A percentile compares a stretch with the other conserved stretches of the same genome.
These are phyloP conservation scores for Paecilomyces dactylethromorphus DNA, from an alignment of 2,329 filamentous ascomycete species.

Conservation along the genomic window DNA sequence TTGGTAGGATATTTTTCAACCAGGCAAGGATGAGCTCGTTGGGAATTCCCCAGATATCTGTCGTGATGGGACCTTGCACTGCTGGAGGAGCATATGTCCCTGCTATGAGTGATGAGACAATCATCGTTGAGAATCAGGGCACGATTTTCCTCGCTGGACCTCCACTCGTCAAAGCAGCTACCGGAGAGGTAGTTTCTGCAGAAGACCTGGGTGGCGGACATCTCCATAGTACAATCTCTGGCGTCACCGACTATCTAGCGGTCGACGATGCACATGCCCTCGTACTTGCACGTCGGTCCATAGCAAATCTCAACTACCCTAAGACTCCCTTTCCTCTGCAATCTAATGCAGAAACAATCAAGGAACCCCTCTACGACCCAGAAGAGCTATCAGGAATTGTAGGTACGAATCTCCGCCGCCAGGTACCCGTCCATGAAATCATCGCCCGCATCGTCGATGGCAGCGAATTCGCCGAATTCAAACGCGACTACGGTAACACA, in stretches of 20 bases:
- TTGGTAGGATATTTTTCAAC: conserved; percentile 97
- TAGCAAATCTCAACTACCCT: conserved; percentile 88
- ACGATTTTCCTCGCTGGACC: conserved; percentile 95
- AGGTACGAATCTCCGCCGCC: conserved; percentile 79
- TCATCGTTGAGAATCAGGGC: conserved; percentile 93
- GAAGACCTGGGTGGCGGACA: conserved; percentile 87
- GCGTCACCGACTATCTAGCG: conserved; percentile 91
- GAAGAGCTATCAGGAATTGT: conserved; percentile 82
- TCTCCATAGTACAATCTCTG: conserved; percentile 83
- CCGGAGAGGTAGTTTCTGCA: conserved; percentile 81
- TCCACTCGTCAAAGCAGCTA: conserved; percentile 91
- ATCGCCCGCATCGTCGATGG: conserved; percentile 91
- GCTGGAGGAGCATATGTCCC: conserved; percentile 94
- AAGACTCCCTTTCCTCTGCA: conserved; percentile 32
- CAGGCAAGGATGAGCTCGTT: conserved; percentile 86
- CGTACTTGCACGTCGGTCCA: conserved; percentile 72
- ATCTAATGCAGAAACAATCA: conserved; percentile 36
- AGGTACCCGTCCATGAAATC: conserved; percentile 79
- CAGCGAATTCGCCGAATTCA: conserved; percentile 88
- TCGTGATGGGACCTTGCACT: conserved; percentile 97
- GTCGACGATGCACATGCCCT: conserved; percentile 91
- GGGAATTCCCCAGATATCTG: conserved; percentile 86
- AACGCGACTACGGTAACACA: conserved; percentile 80
- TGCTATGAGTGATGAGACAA: conserved; percentile 94
- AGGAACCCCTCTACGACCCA: conserved; percentile 73